These are phyloP conservation scores for Xylaria nigripes DNA, from an alignment of 495 filamentous ascomycete genomes.

Conservation along the genomic window DNA sequence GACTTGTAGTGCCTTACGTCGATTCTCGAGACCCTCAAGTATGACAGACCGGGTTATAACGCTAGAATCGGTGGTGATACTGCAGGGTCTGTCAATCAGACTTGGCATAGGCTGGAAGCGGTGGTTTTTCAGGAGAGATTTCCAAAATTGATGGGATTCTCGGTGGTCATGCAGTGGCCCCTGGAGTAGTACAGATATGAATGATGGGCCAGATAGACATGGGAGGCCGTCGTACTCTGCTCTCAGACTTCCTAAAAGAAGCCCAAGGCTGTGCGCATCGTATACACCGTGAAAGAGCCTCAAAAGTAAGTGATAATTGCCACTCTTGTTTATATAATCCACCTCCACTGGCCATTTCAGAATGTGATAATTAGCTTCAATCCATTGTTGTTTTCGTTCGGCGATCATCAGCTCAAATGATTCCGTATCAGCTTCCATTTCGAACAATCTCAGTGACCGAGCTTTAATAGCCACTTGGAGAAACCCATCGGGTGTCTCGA, in stretches of 20 bases:
- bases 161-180: conserved; percentile 50
- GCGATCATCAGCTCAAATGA: conserved; percentile 24
- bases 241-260: conserved; percentile 54
- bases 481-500: conserved; percentile 58
- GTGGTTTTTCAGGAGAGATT: conserved; percentile 40
- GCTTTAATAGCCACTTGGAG: conserved; percentile 56
- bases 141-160: conserved; percentile 62
- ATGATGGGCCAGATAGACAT: conserved; percentile 34
- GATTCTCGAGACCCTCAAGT: conserved; percentile 33
- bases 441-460: conserved; percentile 40
- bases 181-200: conserved; percentile 44
- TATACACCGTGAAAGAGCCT: conserved; percentile 82
- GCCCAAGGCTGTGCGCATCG: conserved; percentile 68
- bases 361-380: conserved; percentile 23
- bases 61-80: conserved; percentile 8
- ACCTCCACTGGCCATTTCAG: conserved; percentile 35
- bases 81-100: not conserved
- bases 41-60: conserved; percentile 14
- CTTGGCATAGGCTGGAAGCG: conserved; percentile 27
- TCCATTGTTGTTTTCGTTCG: conserved; percentile 36
- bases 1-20: conserved; percentile 50
- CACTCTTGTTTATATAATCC: conserved; percentile 22
- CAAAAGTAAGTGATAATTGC: conserved; percentile 40
- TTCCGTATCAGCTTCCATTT: conserved; percentile 16
- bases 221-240: conserved; percentile 31